Conservation (phyloP, 352 stramenopile genomes). For the Phytophthora boehmeriae region DNA sequence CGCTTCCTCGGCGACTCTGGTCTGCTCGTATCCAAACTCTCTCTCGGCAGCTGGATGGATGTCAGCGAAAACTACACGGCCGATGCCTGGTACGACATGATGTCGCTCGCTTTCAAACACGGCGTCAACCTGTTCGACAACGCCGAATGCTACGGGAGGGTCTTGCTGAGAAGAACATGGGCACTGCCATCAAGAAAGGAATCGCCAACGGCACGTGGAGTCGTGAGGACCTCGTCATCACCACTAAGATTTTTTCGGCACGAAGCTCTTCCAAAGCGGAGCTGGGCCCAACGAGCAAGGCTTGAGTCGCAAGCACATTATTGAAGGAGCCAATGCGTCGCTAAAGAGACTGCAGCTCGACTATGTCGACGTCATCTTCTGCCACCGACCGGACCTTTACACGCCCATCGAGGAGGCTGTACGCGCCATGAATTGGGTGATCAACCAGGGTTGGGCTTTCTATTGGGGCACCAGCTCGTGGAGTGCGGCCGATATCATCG, state of each 20-base stretch:
- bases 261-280: constrained; percentile 1
- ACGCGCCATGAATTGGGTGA: constrained; percentile 39
- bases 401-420: constrained; percentile 52
- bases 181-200: constrained; percentile 30
- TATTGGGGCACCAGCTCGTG: constrained; percentile 63
- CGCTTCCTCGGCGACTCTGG: constrained; percentile 35
- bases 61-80: constrained; percentile 13
- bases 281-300: neutral
- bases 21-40: constrained; percentile 39
- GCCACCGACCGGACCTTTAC: constrained; percentile 35
- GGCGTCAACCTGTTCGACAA: constrained; percentile 50
- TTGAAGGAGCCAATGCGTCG: constrained; percentile 43
- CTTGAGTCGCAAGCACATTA: constrained; percentile 41
- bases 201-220: constrained; percentile 13
- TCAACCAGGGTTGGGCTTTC: too few species aligned
- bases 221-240: constrained; percentile 40
- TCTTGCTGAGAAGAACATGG: constrained; percentile 30
- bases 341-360: constrained; percentile 40
- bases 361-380: constrained; percentile 46
- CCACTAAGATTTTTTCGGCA: constrained; percentile 44
- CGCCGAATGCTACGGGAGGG: constrained; percentile 31
- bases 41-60: constrained; percentile 33
- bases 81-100: constrained; percentile 26
- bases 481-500: constrained; percentile 44
- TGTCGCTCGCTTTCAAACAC: constrained; percentile 25